Conservation (phyloP, 192 early-diverging fungal species). For the Dissophora ornata region DNA sequence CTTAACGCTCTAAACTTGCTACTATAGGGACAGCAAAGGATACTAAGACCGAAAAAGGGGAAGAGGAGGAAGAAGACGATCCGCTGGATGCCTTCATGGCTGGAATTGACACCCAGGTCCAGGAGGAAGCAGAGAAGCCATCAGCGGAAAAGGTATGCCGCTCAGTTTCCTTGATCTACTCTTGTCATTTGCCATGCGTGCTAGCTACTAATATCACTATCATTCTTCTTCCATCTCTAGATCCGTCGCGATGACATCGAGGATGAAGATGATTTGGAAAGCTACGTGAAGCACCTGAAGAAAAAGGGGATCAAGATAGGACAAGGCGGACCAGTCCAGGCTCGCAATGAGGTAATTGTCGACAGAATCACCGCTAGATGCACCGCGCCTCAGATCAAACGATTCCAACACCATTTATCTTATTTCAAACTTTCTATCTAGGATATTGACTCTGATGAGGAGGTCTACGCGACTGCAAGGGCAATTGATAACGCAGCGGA, state of each 20-base stretch:
- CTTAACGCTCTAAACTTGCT: not conserved
- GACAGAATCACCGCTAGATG: too few species aligned
- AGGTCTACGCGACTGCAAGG: conserved; percentile 84
- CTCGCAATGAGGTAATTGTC: conserved; percentile 64
- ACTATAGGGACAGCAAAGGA: conserved; percentile 44
- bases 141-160: conserved; percentile 59
- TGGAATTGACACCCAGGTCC: conserved; percentile 67
- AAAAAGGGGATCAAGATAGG: conserved; percentile 79
- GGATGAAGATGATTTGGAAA: conserved; percentile 82
- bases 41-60: conserved; percentile 26
- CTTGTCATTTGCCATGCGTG: too few species aligned
- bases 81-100: conserved; percentile 90
- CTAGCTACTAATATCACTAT: too few species aligned
- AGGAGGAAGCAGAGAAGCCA: conserved; percentile 58
- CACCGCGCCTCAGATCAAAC: not conserved
- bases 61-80: conserved; percentile 71
- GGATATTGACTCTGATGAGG: conserved; percentile 82
- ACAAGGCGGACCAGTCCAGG: conserved; percentile 55
- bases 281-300: conserved; percentile 81
- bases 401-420: not conserved
- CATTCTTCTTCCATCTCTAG: conserved; percentile 28
- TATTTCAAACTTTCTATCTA: conserved; percentile 19
- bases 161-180: too few species aligned
- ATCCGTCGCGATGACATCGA: conserved; percentile 73
- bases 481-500: conserved; percentile 68